Conservation (phyloP, 305 asterid genomes). For the Lippia alba region DNA sequence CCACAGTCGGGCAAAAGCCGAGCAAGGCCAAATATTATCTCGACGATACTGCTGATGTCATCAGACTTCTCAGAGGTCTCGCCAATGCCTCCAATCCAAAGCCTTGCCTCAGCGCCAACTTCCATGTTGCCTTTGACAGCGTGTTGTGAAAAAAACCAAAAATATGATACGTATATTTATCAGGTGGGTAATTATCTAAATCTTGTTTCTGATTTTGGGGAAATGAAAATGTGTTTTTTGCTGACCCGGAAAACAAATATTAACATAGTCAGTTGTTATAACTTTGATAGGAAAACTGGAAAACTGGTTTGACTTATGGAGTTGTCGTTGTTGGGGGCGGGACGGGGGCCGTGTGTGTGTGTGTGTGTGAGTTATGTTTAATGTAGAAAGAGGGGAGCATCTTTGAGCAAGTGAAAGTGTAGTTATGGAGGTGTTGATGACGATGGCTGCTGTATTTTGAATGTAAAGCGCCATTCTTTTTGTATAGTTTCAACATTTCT, state of each 20-base stretch:
- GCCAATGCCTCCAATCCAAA: constrained; percentile 49
- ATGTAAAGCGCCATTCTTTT: constrained; percentile 27
- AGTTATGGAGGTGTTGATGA: constrained; percentile 18
- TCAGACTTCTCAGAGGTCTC: constrained; percentile 52
- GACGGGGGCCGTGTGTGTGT: no score
- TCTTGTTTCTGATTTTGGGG: constrained; percentile 23
- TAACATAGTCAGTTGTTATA: not conserved
- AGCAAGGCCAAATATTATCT: constrained; percentile 73
- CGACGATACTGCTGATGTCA: constrained; percentile 62
- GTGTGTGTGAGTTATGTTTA: not conserved
- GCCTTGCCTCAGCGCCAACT: constrained; percentile 42
- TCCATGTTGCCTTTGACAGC: constrained; percentile 46
- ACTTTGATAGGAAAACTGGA: constrained; percentile 8
- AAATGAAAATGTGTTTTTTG: not conserved
- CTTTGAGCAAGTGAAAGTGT: constrained; percentile 4
- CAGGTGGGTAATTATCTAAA: constrained; percentile 16
- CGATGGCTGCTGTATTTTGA: constrained; percentile 24
- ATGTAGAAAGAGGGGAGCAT: not conserved
- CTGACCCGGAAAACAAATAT: constrained; percentile 23
- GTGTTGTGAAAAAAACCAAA: constrained; percentile 4
- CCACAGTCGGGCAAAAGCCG: constrained; percentile 68
- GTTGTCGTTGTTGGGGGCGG: not conserved
- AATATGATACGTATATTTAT: not conserved
- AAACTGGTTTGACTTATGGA: no score
- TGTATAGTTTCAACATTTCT: constrained; percentile 26